Conservation (phyloP, 2,329 filamentous ascomycete species). For the Diplodia sapinea region DNA sequence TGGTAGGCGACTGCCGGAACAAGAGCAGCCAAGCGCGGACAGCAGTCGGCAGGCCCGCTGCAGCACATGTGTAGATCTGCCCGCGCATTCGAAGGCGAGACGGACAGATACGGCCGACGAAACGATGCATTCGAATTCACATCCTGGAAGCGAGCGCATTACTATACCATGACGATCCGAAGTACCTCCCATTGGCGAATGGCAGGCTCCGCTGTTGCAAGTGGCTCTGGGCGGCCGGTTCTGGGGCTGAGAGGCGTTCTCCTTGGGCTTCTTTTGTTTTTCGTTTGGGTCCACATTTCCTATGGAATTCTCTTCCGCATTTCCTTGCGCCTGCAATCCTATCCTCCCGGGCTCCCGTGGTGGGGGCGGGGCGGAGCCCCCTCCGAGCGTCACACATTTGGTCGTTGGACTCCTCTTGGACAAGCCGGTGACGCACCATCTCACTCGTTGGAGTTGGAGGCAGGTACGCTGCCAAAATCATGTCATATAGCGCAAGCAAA, state of each 20-base stretch:
- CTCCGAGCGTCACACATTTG: background rate
- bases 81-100: background rate
- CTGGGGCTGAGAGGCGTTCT: constrained; percentile 20
- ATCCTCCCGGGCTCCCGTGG: background rate
- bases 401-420: background rate
- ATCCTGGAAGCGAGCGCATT: constrained; percentile 15
- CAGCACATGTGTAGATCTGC: constrained; percentile 16
- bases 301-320: background rate
- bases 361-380: too few relatives aligned
- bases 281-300: constrained; percentile 7
- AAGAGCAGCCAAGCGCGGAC: constrained; percentile 17
- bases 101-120: constrained; percentile 22
- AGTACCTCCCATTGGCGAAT: constrained; percentile 7
- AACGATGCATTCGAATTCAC: constrained; percentile 22
- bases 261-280: constrained; percentile 18
- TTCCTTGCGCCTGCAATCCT: background rate
- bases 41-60: constrained; percentile 28
- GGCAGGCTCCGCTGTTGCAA: constrained; percentile 1
- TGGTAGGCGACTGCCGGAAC: constrained; percentile 29
- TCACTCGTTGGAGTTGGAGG: constrained; percentile 3
- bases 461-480: constrained; percentile 23
- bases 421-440: background rate
- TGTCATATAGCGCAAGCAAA: constrained; percentile 18
- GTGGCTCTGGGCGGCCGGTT: constrained; percentile 12
- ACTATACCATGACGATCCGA: constrained; percentile 24